Conservation (phyloP, 768 basidiomycete genomes). For the Candolleomyces eurysporus region DNA sequence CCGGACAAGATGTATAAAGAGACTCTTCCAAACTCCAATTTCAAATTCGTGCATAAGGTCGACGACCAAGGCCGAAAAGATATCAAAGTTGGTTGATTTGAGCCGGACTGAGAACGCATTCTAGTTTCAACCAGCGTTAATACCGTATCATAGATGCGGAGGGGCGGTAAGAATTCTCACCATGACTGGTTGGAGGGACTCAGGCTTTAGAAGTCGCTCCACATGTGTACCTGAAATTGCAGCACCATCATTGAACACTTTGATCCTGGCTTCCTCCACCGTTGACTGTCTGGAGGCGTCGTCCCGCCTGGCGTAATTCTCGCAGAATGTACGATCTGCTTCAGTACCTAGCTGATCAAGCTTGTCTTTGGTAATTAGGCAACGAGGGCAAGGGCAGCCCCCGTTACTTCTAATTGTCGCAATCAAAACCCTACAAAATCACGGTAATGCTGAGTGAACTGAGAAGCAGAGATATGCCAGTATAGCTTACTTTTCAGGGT, state of each 20-base stretch:
- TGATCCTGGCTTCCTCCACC: not conserved
- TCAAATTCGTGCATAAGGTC: conserved; percentile 36
- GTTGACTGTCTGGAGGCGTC: not conserved
- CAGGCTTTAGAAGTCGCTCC: not conserved
- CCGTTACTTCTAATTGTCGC: conserved; percentile 29
- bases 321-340: conserved; percentile 12
- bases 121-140: conserved; percentile 14
- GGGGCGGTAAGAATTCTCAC: conserved; percentile 2
- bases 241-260: not conserved
- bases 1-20: conserved; percentile 28
- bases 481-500: conserved; percentile 36
- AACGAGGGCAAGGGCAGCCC: conserved; percentile 33
- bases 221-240: not conserved
- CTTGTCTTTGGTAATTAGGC: conserved; percentile 18
- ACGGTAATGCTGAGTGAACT: not conserved
- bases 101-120: conserved; percentile 22
- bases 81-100: conserved; percentile 16
- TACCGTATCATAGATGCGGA: not conserved
- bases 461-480: not conserved
- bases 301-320: not conserved
- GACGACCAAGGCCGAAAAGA: conserved; percentile 18
- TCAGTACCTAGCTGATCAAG: conserved; percentile 26
- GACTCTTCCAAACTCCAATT: conserved; percentile 29
- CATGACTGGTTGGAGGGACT: conserved; percentile 9
- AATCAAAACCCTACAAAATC: conserved; percentile 21